phyloP scores from a whole-genome alignment of 108 stramenopile species.

The Asterionellopsis glacialis region DNA sequence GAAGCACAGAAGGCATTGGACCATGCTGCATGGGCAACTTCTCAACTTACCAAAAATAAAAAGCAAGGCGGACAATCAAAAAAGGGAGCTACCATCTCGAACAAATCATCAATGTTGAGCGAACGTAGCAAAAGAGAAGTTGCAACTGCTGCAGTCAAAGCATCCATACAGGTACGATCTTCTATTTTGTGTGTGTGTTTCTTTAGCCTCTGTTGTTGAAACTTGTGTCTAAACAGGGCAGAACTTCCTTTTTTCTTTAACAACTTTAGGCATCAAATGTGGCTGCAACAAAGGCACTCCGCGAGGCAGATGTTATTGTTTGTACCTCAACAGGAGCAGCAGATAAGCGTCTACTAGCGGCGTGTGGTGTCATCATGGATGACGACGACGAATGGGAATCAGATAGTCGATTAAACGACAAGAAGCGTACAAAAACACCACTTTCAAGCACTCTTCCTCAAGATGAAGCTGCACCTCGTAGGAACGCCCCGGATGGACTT shows the following conservation, averaged over 20 bases:
- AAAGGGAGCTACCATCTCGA: neutral
- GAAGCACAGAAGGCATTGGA: constrained; percentile 68
- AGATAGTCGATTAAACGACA: constrained; percentile 7
- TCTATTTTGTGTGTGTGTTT: neutral
- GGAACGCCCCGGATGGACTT: constrained; percentile 64
- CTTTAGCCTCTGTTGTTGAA: too few species aligned
- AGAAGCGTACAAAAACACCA: neutral
- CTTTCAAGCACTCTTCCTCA: too few species aligned
- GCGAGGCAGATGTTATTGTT: constrained; percentile 96
- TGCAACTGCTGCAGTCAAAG: constrained; percentile 82
- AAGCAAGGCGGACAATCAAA: constrained; percentile 20
- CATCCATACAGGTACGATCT: constrained; percentile 46
- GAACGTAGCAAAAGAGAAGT: constrained; percentile 57
- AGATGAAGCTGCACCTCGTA: neutral
- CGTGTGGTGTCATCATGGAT: constrained; percentile 65
- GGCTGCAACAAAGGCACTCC: constrained; percentile 80
- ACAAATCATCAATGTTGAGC: constrained; percentile 28
- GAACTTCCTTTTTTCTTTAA: neutral
- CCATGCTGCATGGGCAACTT: constrained; percentile 55
- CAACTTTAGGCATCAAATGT: constrained; percentile 51
- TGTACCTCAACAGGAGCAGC: constrained; percentile 94
- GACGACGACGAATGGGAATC: constrained; percentile 30
- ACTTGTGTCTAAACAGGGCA: too few species aligned
- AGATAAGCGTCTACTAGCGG: constrained; percentile 90
- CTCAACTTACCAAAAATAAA: constrained; percentile 40